Evolutionary conservation across 2,329 filamentous ascomycete genomes (phyloP), one percentile per base, ranked within the genome.

Genomic region (Ilyonectria destructans): DNA sequence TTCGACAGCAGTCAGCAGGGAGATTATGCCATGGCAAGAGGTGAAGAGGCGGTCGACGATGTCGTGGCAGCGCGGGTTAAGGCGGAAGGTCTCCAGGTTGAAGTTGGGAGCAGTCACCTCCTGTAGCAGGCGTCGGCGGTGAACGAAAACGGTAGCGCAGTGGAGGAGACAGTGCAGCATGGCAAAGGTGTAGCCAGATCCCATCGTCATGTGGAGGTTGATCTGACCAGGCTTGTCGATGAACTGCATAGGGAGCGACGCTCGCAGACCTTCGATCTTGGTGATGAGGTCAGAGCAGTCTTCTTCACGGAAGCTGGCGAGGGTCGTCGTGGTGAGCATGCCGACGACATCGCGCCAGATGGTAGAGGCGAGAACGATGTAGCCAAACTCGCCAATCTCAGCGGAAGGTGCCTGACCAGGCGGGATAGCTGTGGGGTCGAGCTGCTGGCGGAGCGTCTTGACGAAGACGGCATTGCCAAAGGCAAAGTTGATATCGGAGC

Each of bases 151-250:
- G 31, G 86, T 88, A 10, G 88, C 86, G 73, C 87, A 90, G 76
- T 90, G 88, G 21, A 90, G 82, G 23, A 90, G 84, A 64, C 86
- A 89, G 77, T 90, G 88, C 58, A 90, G 84, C 86, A 90, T 89
- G 69, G 88, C 88, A 75, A 88, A 90, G 0, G 87, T 90, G 73
- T 87, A 88, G 62, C 88, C 88, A 51, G 88, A 89, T 40, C 88
- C 88, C 88, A 90, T 90, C 21, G 88, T 90, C 75, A 90, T 89
- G 77, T 90, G 88, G 6, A 90, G 81, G 74, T 86, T 88, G 75
- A 90, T 88, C 79, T 90, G 88, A 45, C 86, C 87, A 0, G 87
- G 86, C 79, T 90, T 90, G 74, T 90, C 88, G 69, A 88, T 83
- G 64, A 88, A 89, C 77, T 90, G 88, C 81, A 88, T 85, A 1